These are phyloP conservation scores for Akanthomyces dipterigenus DNA, from an alignment of 2,329 filamentous ascomycete species.

Conservation along the genomic window DNA sequence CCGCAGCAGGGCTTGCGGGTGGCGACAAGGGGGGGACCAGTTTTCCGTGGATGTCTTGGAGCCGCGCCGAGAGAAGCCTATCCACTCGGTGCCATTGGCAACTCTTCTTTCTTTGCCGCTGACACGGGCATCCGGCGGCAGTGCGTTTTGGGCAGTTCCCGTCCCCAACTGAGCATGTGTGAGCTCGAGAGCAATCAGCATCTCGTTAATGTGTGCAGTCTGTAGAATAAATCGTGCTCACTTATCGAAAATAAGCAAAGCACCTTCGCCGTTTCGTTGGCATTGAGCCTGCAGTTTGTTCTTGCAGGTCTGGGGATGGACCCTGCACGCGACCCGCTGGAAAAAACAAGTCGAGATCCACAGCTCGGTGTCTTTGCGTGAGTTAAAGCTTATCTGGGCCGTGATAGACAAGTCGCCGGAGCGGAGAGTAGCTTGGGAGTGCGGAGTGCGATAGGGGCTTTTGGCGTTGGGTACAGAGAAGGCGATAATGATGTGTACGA, in stretches of 20 bases:
- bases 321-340: conserved; percentile 3
- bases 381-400: conserved; percentile 1
- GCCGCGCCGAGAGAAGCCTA: not conserved
- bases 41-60: conserved; percentile 1
- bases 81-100: conserved; percentile 2
- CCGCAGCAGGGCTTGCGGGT: conserved; percentile 4
- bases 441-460: not conserved
- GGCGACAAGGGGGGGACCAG: conserved; percentile 5
- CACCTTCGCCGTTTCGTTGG: too few species aligned
- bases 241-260: not conserved
- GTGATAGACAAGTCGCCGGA: conserved; percentile 3
- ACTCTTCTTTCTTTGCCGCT: not conserved
- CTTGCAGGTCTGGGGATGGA: not conserved
- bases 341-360: not conserved
- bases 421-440: not conserved
- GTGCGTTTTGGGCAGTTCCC: not conserved
- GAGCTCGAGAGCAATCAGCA: too few species aligned
- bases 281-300: too few species aligned
- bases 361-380: not conserved
- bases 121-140: not conserved
- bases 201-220: too few species aligned
- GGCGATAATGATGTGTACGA: not conserved
- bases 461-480: not conserved
- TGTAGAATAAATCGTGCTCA: too few species aligned
- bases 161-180: not conserved